Conservation (phyloP, 106 monocot species). For the Apostasia ramifera region DNA sequence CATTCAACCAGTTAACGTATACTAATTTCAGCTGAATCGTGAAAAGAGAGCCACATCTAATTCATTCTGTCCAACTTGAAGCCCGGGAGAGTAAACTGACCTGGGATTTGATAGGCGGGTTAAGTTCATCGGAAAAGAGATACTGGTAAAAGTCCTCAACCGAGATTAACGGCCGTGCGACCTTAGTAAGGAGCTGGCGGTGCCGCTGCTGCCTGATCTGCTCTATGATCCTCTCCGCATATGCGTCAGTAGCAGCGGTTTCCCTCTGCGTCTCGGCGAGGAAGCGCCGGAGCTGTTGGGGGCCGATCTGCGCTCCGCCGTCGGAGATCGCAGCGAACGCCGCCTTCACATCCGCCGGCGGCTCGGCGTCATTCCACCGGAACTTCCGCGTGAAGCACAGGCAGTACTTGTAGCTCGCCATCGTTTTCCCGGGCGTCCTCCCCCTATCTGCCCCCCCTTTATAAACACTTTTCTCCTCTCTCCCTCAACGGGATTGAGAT, state of each 20-base stretch:
- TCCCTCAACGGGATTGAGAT: neutral
- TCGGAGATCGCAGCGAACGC: slow-evolving; percentile 38
- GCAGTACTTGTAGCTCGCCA: slow-evolving; percentile 73
- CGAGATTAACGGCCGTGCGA: slow-evolving; percentile 19
- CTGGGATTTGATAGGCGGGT: slow-evolving; percentile 53
- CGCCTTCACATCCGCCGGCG: slow-evolving; percentile 50
- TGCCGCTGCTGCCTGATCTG: slow-evolving; percentile 30
- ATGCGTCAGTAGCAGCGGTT: slow-evolving; percentile 13
- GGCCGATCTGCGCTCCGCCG: slow-evolving; percentile 31
- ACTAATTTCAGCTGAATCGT: neutral
- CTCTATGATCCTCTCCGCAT: slow-evolving; percentile 53
- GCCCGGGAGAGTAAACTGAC: slow-evolving; percentile 13
- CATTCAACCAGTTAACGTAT: too few relatives aligned
- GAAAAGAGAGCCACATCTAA: neutral
- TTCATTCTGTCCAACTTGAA: neutral
- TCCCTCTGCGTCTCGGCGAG: slow-evolving; percentile 36
- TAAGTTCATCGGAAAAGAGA: slow-evolving; percentile 64
- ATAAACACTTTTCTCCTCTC: too few relatives aligned
- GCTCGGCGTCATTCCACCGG: slow-evolving; percentile 49
- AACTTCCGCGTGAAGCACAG: slow-evolving; percentile 84
- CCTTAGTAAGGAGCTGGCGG: slow-evolving; percentile 12
- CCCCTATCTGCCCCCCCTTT: neutral
- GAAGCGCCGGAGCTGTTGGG: slow-evolving; percentile 63
- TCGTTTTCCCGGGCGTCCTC: slow-evolving; percentile 1
- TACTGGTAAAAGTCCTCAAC: slow-evolving; percentile 70